A percentile compares a stretch with the other conserved stretches of the same genome.
These are phyloP conservation scores for Amaranthus cruentus DNA, from an alignment of 148 eudicot species.

Conservation along the genomic window DNA sequence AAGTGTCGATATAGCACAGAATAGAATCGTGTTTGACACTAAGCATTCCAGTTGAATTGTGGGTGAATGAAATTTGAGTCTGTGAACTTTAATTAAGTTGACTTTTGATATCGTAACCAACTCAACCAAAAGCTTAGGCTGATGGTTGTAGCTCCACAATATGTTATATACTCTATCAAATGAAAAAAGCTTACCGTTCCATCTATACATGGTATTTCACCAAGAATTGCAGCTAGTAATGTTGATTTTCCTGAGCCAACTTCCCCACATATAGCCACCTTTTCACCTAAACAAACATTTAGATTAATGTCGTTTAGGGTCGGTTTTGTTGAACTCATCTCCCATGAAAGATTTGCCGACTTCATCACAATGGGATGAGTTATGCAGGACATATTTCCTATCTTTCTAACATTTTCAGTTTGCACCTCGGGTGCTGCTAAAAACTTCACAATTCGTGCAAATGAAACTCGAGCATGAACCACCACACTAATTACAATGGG, in stretches of 20 bases:
- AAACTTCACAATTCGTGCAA: slow-evolving; percentile 55
- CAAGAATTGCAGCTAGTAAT: slow-evolving; percentile 72
- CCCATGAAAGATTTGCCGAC: slow-evolving; percentile 73
- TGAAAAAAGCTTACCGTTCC: slow-evolving; percentile 56
- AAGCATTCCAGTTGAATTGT: no score
- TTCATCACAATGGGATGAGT: slow-evolving; percentile 32
- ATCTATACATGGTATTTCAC: slow-evolving; percentile 72
- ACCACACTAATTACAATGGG: slow-evolving; percentile 71
- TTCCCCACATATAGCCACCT: slow-evolving; percentile 83
- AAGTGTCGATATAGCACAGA: no score
- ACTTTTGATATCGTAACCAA: no score
- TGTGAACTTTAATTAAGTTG: no score
- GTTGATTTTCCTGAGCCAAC: slow-evolving; percentile 96
- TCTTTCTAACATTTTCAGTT: slow-evolving; percentile 35
- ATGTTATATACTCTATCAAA: no score
- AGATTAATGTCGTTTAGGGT: slow-evolving; percentile 57
- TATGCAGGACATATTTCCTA: slow-evolving; percentile 15
- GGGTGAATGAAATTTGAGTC: no score
- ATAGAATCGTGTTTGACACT: no score
- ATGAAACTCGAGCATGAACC: slow-evolving; percentile 80
- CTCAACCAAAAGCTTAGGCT: no score
- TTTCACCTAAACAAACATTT: slow-evolving; percentile 52
- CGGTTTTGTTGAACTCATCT: slow-evolving; percentile 40
- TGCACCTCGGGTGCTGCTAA: slow-evolving; percentile 80
- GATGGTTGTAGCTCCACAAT: no score